A percentile compares a stretch with the other conserved stretches of the same genome.
phyloP scores from a whole-genome alignment of 163 green algal species.

The Prototheca wickerhamii region DNA sequence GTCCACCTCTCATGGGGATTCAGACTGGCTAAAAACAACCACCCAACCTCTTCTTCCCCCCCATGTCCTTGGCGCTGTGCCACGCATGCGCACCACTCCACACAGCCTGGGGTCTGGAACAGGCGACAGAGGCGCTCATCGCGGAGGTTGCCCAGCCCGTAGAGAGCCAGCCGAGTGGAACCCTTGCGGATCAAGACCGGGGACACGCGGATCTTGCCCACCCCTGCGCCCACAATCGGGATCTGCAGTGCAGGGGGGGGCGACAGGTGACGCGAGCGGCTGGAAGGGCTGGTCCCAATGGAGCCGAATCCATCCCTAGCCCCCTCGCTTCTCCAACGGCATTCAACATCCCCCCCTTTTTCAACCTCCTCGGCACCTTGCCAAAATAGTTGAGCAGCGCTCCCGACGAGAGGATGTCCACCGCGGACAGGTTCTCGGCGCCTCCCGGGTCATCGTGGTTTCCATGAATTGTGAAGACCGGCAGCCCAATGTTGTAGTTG shows the following conservation, averaged over 20 bases:
- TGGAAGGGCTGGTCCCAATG: neutral
- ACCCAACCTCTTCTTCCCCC: too few species aligned
- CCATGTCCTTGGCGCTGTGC: neutral
- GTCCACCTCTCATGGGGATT: too few species aligned
- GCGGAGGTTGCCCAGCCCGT: conserved; percentile 88
- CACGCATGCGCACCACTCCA: conserved; percentile 44
- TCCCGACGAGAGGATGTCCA: conserved; percentile 85
- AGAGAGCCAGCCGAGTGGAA: conserved; percentile 82
- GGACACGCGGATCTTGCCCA: conserved; percentile 58
- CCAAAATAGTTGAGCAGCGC: conserved; percentile 98
- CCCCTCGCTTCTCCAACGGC: too few species aligned
- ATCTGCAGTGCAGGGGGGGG: neutral
- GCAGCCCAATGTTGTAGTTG: conserved; percentile 84
- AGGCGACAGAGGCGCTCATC: conserved; percentile 86
- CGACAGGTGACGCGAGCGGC: too few species aligned
- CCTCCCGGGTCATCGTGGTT: conserved; percentile 96
- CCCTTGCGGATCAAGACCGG: conserved; percentile 78
- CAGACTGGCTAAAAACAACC: too few species aligned
- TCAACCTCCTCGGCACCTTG: conserved; percentile 42
- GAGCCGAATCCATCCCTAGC: too few species aligned
- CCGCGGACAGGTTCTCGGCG: conserved; percentile 77
- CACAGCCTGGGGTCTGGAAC: conserved; percentile 70
- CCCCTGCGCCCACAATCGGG: conserved; percentile 22
- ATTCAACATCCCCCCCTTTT: too few species aligned
- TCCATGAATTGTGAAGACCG: conserved; percentile 97